phyloP scores from a whole-genome alignment of 805 yeast genomes.

The Starmerella sirachaensis region DNA sequence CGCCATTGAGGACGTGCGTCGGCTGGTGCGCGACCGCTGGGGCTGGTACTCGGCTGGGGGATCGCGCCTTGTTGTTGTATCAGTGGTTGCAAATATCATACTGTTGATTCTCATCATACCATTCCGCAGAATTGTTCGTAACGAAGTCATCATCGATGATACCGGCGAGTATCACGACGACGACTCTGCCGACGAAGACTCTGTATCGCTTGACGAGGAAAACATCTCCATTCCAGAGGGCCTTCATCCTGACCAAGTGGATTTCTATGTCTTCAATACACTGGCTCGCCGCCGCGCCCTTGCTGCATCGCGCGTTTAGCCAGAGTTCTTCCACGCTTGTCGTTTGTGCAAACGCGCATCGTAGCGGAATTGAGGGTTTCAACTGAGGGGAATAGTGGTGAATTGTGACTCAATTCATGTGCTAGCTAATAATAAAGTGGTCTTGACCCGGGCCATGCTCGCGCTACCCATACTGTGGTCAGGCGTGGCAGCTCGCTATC shows the following conservation, averaged over 20 bases:
- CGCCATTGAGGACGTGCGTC: slow-evolving; percentile 14
- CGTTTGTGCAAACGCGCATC: too few species aligned
- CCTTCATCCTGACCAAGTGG: slow-evolving; percentile 21
- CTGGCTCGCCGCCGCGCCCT: slow-evolving; percentile 21
- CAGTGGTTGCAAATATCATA: slow-evolving; percentile 16
- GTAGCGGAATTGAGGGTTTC: too few species aligned
- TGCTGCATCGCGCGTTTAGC: slow-evolving; percentile 3
- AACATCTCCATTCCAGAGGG: slow-evolving; percentile 21
- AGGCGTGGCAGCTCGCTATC: too few species aligned
- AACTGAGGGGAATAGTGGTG: too few species aligned
- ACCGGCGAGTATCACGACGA: slow-evolving; percentile 12
- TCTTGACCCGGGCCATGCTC: too few species aligned
- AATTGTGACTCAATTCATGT: too few species aligned
- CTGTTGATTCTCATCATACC: slow-evolving; percentile 17
- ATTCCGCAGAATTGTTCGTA: slow-evolving; percentile 22
- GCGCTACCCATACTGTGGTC: too few species aligned
- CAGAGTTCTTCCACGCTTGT: too few species aligned
- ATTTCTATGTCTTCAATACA: slow-evolving; percentile 21
- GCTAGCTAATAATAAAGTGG: too few species aligned
- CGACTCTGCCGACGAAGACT: slow-evolving; percentile 17
- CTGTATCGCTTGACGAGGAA: slow-evolving; percentile 17
- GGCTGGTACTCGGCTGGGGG: slow-evolving; percentile 22
- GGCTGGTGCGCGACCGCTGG: slow-evolving; percentile 15
- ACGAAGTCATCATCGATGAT: slow-evolving; percentile 3
- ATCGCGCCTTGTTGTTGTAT: slow-evolving; percentile 17